Percentiles rank a stretch among this genome's conserved stretches.
Conservation (phyloP, 441 rosid species). For the Adansonia madagascariensis region DNA sequence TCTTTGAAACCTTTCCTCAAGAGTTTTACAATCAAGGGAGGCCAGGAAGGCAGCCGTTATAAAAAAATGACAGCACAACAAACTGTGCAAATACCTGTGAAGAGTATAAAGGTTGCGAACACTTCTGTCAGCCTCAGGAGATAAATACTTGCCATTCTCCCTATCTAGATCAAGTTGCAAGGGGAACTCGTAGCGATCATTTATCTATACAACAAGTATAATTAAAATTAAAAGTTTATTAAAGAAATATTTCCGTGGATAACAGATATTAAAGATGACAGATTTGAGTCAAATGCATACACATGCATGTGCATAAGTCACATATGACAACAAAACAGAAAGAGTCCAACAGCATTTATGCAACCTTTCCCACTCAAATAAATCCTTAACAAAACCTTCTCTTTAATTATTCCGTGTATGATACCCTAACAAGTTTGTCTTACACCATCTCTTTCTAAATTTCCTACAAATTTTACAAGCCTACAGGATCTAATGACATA, state of each 20-base stretch:
- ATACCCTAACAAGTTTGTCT: not conserved
- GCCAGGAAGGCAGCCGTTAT: not conserved
- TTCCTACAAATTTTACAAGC: slow-evolving; percentile 5
- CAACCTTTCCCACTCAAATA: not conserved
- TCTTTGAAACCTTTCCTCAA: slow-evolving; percentile 9
- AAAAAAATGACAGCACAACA: slow-evolving; percentile 20
- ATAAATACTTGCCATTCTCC: slow-evolving; percentile 68
- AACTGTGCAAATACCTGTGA: slow-evolving; percentile 53
- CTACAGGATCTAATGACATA: not conserved
- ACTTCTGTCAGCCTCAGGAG: slow-evolving; percentile 68
- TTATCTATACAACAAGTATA: slow-evolving; percentile 50
- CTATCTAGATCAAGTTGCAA: slow-evolving; percentile 75
- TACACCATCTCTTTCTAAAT: not conserved
- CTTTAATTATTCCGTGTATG: not conserved
- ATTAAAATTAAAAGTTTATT: slow-evolving; percentile 14
- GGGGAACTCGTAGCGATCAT: slow-evolving; percentile 77
- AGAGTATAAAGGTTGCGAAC: slow-evolving; percentile 72
- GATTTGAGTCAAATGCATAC: slow-evolving; percentile 13
- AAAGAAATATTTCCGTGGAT: not conserved
- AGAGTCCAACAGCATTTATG: not conserved
- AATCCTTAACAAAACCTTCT: not conserved
- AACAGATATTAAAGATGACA: not conserved
- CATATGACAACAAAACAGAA: not conserved
- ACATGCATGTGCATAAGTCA: not conserved
- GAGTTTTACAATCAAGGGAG: not conserved